phyloP scores from a whole-genome alignment of 371 early-diverging fungal genomes.

The Rhizomucor miehei region DNA sequence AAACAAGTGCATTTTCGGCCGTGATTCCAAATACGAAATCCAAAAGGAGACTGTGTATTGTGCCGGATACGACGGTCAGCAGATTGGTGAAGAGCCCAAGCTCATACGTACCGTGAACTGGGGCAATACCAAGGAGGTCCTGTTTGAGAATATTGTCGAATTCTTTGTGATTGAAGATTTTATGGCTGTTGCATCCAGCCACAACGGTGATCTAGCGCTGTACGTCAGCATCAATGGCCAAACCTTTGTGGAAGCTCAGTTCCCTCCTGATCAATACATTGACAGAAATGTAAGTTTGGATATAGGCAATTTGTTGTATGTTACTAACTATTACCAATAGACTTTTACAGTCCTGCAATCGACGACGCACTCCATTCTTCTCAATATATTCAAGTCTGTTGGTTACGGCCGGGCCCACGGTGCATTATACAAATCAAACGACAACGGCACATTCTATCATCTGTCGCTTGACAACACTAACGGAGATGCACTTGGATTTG shows the following conservation, averaged over 20 bases:
- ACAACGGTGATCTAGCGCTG: constrained; percentile 51
- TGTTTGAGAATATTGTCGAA: constrained; percentile 54
- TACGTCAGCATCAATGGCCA: constrained; percentile 73
- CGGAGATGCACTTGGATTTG: constrained; percentile 65
- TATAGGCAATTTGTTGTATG: constrained; percentile 16
- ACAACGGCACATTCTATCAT: constrained; percentile 76
- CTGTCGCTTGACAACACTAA: constrained; percentile 77
- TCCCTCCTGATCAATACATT: constrained; percentile 68
- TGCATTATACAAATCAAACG: constrained; percentile 79
- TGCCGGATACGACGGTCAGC: constrained; percentile 57
- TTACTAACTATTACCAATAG: constrained; percentile 9
- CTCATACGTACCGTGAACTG: constrained; percentile 53
- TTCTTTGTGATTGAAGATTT: constrained; percentile 64
- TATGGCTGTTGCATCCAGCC: constrained; percentile 70
- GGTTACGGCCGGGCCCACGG: constrained; percentile 67
- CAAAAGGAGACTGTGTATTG: constrained; percentile 73
- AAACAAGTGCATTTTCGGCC: constrained; percentile 86
- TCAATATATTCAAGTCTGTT: constrained; percentile 68
- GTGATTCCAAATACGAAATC: constrained; percentile 60
- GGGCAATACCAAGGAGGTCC: constrained; percentile 25
- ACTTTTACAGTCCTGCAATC: constrained; percentile 79
- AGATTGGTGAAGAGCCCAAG: constrained; percentile 52
- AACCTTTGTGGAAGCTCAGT: constrained; percentile 68
- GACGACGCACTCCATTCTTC: constrained; percentile 64
- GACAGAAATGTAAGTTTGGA: constrained; percentile 26